phyloP scores from a whole-genome alignment of 352 stramenopile species.

The Phytophthora pluvialis region DNA sequence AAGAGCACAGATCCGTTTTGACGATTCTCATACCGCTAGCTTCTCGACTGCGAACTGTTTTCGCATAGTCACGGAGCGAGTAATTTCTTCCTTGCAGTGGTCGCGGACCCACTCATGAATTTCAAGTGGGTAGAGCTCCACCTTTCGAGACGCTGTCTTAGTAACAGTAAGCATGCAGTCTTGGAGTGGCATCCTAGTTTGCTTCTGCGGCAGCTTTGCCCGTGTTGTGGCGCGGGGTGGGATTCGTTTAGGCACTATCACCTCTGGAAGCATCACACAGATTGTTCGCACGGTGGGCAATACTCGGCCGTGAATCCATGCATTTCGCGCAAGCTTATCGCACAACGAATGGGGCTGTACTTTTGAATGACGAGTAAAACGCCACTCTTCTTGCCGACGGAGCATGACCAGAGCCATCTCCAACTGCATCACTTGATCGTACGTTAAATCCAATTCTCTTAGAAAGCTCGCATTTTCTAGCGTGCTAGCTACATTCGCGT shows the following conservation, averaged over 20 bases:
- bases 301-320: slow-evolving; percentile 22
- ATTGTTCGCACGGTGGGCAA: not conserved
- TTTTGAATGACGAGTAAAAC: slow-evolving; percentile 45
- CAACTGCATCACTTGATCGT: slow-evolving; percentile 64
- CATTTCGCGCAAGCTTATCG: slow-evolving; percentile 25
- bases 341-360: slow-evolving; percentile 17
- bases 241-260: slow-evolving; percentile 11
- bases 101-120: slow-evolving; percentile 52
- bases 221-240: not conserved
- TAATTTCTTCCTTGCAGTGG: slow-evolving; percentile 57
- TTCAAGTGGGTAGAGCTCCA: slow-evolving; percentile 7
- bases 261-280: slow-evolving; percentile 11
- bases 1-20: not conserved
- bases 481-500: slow-evolving; percentile 42
- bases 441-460: slow-evolving; percentile 33
- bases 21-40: slow-evolving; percentile 35
- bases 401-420: slow-evolving; percentile 52
- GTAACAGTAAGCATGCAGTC: not conserved
- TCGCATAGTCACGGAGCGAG: slow-evolving; percentile 31
- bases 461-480: slow-evolving; percentile 58
- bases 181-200: slow-evolving; percentile 1
- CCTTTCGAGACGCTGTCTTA: not conserved
- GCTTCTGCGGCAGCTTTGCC: slow-evolving; percentile 4
- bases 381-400: slow-evolving; percentile 34
- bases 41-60: slow-evolving; percentile 52